A percentile compares a stretch with the other conserved stretches of the same genome.
Evolutionary conservation across 2,329 filamentous ascomycete species (phyloP).

Genomic region (Cladophialophora yegresii): DNA sequence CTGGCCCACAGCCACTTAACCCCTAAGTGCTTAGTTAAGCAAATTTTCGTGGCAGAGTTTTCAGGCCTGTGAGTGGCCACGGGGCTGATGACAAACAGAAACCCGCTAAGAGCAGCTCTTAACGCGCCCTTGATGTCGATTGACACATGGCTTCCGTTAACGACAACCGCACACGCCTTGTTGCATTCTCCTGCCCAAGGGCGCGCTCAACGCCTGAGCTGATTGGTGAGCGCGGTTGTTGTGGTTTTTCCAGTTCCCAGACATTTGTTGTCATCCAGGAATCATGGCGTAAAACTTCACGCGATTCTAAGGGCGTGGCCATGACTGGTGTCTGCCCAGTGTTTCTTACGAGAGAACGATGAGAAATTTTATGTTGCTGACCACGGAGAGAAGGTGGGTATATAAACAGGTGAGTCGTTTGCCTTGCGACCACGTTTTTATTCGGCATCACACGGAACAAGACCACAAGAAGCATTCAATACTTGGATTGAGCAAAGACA

Average conservation of each 20-base stretch:
- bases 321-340: background rate
- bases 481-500: background rate
- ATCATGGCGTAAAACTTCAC: background rate
- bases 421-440: background rate
- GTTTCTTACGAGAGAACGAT: background rate
- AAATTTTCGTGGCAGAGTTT: slow-evolving; percentile 29
- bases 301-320: slow-evolving; percentile 1
- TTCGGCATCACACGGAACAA: slow-evolving; percentile 12
- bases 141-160: slow-evolving; percentile 32
- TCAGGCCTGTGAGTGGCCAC: slow-evolving; percentile 25
- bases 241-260: slow-evolving; percentile 10
- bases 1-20: slow-evolving; percentile 27
- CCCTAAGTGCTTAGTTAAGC: slow-evolving; percentile 30
- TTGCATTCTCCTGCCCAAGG: slow-evolving; percentile 5
- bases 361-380: slow-evolving; percentile 8
- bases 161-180: slow-evolving; percentile 32
- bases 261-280: slow-evolving; percentile 6
- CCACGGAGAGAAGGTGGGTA: slow-evolving; percentile 8
- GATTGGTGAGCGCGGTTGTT: slow-evolving; percentile 25
- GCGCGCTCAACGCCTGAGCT: slow-evolving; percentile 9
- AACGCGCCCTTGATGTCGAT: slow-evolving; percentile 24
- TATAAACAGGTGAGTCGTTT: slow-evolving; percentile 23
- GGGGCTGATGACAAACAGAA: slow-evolving; percentile 22
- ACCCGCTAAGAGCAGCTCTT: slow-evolving; percentile 35
- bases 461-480: background rate